These are phyloP conservation scores for Entomortierella parvispora DNA, from an alignment of 192 early-diverging fungal species.

Conservation along the genomic window DNA sequence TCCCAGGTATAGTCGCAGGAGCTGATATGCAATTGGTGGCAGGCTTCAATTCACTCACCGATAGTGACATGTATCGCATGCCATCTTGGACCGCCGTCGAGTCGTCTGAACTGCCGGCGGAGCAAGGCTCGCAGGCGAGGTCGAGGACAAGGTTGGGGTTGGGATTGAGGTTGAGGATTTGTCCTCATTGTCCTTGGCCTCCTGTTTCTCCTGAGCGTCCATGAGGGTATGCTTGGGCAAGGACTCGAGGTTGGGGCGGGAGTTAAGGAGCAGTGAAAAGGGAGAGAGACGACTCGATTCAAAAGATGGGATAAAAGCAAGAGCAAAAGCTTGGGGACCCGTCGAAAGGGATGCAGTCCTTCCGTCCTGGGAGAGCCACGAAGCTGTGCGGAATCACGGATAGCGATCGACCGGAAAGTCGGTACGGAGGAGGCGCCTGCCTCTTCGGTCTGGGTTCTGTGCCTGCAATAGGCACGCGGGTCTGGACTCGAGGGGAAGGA, in stretches of 20 bases:
- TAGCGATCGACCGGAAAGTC: not conserved
- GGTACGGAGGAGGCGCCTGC: too few relatives aligned
- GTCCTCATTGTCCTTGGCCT: conserved; percentile 4
- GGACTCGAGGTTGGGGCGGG: not conserved
- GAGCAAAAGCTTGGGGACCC: too few relatives aligned
- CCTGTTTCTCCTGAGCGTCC: conserved; percentile 26
- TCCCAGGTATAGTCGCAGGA: too few relatives aligned
- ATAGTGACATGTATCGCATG: conserved; percentile 50
- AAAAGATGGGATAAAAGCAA: not conserved
- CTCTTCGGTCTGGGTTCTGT: too few relatives aligned
- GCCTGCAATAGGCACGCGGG: too few relatives aligned
- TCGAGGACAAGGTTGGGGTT: too few relatives aligned
- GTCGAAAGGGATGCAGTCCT: not conserved
- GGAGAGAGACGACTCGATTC: not conserved
- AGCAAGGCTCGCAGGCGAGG: conserved; percentile 17
- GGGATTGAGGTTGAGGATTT: not conserved
- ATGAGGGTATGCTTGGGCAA: conserved; percentile 11
- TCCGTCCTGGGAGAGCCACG: not conserved
- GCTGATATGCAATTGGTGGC: not conserved
- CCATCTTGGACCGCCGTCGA: conserved; percentile 42
- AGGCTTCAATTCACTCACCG: conserved; percentile 43
- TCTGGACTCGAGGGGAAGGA: too few relatives aligned
- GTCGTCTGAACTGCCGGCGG: conserved; percentile 17
- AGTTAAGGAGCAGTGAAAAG: not conserved
- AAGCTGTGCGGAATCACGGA: not conserved